phyloP scores from a whole-genome alignment of 2,329 filamentous ascomycete genomes.

The Dothideomycetes sp. region DNA sequence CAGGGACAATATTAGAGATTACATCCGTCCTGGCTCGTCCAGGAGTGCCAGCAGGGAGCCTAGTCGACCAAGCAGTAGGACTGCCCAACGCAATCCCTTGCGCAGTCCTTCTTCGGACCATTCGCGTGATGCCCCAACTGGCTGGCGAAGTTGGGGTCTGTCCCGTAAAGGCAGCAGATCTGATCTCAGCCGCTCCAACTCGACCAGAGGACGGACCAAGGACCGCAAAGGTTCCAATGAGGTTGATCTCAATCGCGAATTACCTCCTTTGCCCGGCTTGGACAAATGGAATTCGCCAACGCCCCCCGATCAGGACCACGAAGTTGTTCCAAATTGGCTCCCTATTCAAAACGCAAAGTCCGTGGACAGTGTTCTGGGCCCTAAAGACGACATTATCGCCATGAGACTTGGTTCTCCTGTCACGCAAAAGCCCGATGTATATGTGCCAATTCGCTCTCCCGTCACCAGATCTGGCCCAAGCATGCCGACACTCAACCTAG shows the following conservation, averaged over 20 bases:
- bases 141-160: conserved; percentile 10
- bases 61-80: conserved; percentile 4
- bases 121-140: neutral
- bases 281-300: conserved; percentile 34
- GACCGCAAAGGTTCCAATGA: neutral
- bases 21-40: conserved; percentile 29
- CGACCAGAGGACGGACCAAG: conserved; percentile 5
- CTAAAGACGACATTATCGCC: conserved; percentile 17
- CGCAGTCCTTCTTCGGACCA: neutral
- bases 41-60: conserved; percentile 1
- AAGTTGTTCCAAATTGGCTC: no score
- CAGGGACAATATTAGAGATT: conserved; percentile 31
- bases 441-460: conserved; percentile 16
- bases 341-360: conserved; percentile 2
- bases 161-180: conserved; percentile 2
- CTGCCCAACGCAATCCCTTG: neutral
- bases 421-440: conserved; percentile 16
- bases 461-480: neutral
- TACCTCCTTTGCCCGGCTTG: conserved; percentile 39
- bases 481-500: neutral
- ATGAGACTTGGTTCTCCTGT: conserved; percentile 19
- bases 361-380: conserved; percentile 9
- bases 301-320: no score
- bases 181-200: conserved; percentile 10
- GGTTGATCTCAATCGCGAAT: conserved; percentile 38